A percentile compares a stretch with the other conserved stretches of the same genome.
These are phyloP conservation scores for Cercophora scortea DNA, from an alignment of 495 filamentous ascomycete genomes.

Conservation along the genomic window DNA sequence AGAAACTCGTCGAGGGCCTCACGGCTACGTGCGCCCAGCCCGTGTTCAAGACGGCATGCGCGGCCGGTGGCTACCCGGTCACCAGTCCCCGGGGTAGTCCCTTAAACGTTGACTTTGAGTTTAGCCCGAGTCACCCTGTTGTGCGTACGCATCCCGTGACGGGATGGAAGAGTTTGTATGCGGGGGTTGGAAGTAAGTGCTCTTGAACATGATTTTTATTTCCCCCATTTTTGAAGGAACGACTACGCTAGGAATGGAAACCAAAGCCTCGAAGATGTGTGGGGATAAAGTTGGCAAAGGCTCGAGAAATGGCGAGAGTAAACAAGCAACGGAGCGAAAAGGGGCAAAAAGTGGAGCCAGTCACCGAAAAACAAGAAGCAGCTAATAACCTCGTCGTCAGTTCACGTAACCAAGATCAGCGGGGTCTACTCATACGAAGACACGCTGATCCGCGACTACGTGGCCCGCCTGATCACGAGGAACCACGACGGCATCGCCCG, in stretches of 20 bases:
- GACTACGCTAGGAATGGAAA: too few species aligned
- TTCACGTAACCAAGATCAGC: constrained; percentile 34
- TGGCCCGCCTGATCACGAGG: constrained; percentile 31
- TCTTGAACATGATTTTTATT: too few species aligned
- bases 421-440: constrained; percentile 30
- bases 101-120: constrained; percentile 28
- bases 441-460: constrained; percentile 31
- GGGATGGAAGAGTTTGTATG: too few species aligned
- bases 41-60: constrained; percentile 29
- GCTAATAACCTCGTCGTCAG: constrained; percentile 27
- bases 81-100: constrained; percentile 33
- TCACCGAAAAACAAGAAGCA: too few species aligned
- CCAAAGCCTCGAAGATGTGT: too few species aligned
- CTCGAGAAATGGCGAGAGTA: too few species aligned
- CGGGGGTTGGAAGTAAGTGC: too few species aligned
- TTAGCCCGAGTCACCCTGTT: constrained; percentile 13
- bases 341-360: too few species aligned
- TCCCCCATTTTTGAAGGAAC: too few species aligned
- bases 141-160: too few species aligned
- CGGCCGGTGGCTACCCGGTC: constrained; percentile 29
- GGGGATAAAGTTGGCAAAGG: too few species aligned
- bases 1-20: constrained; percentile 27
- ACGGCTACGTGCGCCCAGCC: constrained; percentile 37
- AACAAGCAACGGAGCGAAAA: too few species aligned
- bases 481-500: constrained; percentile 36